phyloP scores from a whole-genome alignment of 176 grass and related monocot genomes.

The Metroxylon sagu region DNA sequence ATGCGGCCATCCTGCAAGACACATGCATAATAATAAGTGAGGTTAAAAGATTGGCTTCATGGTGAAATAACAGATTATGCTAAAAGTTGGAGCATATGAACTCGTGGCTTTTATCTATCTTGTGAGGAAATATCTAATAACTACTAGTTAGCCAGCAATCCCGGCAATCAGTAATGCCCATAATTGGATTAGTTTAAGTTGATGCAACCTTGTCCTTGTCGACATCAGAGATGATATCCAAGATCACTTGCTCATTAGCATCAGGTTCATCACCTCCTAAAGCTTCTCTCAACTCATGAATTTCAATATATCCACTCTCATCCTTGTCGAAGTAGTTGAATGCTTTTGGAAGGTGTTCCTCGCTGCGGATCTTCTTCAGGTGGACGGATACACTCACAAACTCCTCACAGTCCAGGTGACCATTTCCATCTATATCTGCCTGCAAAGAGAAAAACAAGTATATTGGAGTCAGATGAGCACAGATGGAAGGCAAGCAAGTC shows the following conservation, averaged over 20 bases:
- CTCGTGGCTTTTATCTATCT: too few relatives aligned
- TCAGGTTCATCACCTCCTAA: slow-evolving; percentile 1
- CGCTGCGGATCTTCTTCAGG: slow-evolving; percentile 16
- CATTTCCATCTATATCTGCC: slow-evolving; percentile 19
- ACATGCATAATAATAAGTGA: neutral
- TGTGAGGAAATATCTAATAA: too few relatives aligned
- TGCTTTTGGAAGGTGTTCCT: slow-evolving; percentile 14
- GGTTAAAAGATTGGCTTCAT: too few relatives aligned
- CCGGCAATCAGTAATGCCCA: too few relatives aligned
- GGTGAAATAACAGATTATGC: too few relatives aligned
- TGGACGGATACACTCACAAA: slow-evolving; percentile 12
- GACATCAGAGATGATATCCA: slow-evolving; percentile 14
- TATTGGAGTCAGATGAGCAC: neutral
- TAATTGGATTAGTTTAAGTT: neutral
- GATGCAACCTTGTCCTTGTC: slow-evolving; percentile 15
- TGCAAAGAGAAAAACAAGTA: neutral
- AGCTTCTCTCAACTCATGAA: slow-evolving; percentile 17
- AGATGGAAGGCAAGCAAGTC: neutral
- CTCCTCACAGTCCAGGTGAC: slow-evolving; percentile 12
- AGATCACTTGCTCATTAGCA: slow-evolving; percentile 8
- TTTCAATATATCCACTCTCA: slow-evolving; percentile 7
- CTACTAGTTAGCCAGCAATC: too few relatives aligned
- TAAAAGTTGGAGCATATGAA: too few relatives aligned
- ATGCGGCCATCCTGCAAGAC: slow-evolving; percentile 13
- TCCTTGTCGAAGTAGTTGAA: slow-evolving; percentile 19